Conservation (phyloP, 495 filamentous ascomycete genomes). For the Hypomontagnella submonticulosa region DNA sequence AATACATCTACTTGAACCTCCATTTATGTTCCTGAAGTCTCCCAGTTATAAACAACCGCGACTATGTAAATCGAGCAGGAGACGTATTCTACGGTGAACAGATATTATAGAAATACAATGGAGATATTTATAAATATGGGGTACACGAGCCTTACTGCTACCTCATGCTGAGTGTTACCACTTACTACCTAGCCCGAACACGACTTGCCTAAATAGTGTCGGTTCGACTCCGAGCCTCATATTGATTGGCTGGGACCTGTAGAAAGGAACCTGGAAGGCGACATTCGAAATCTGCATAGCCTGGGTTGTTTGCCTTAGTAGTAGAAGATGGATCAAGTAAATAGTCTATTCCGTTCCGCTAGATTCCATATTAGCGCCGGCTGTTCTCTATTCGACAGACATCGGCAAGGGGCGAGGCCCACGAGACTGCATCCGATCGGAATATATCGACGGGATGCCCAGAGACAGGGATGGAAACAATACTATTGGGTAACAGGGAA, state of each 20-base stretch:
- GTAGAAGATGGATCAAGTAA: background rate
- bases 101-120: background rate
- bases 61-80: too few species aligned
- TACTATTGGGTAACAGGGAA: background rate
- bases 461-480: background rate
- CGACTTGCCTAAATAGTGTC: constrained; percentile 22
- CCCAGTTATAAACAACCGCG: too few species aligned
- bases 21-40: too few species aligned
- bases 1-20: too few species aligned
- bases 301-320: background rate
- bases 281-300: background rate
- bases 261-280: background rate
- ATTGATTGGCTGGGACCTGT: constrained; percentile 19
- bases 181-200: background rate
- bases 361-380: constrained; percentile 12
- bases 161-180: constrained; percentile 1
- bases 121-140: background rate
- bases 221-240: constrained; percentile 3
- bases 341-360: constrained; percentile 8
- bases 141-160: constrained; percentile 4
- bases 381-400: constrained; percentile 10
- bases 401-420: background rate
- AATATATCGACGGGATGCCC: background rate
- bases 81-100: too few species aligned
- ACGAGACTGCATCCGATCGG: constrained; percentile 9